phyloP scores from a whole-genome alignment of 192 early-diverging fungal species.

The Funneliformis mosseae region DNA sequence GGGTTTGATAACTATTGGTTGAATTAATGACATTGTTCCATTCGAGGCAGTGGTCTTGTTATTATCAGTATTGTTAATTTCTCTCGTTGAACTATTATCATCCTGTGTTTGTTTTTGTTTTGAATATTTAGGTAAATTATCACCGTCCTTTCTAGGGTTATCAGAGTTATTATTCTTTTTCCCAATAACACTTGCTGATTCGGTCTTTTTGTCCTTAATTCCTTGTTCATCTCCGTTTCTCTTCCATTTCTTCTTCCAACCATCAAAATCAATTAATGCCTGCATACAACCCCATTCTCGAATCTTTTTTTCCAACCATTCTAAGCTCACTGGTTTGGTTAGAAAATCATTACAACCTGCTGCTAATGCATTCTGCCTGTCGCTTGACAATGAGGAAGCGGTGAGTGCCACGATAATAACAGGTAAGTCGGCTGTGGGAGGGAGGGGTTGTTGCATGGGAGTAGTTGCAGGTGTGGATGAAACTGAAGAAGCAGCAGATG shows the following conservation, averaged over 20 bases:
- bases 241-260: slow-evolving; percentile 62
- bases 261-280: slow-evolving; percentile 84
- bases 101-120: neutral
- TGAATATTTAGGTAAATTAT: neutral
- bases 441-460: neutral
- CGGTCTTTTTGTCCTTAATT: slow-evolving; percentile 27
- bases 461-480: slow-evolving; percentile 15
- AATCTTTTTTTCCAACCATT: slow-evolving; percentile 86
- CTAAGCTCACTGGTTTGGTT: slow-evolving; percentile 82
- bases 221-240: slow-evolving; percentile 31
- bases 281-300: slow-evolving; percentile 95
- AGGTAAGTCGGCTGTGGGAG: slow-evolving; percentile 48
- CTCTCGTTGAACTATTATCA: neutral
- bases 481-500: slow-evolving; percentile 16
- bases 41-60: too few relatives aligned
- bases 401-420: slow-evolving; percentile 91
- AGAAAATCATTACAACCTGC: slow-evolving; percentile 92
- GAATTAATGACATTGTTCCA: neutral
- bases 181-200: neutral
- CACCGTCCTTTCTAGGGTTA: neutral
- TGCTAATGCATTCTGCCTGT: slow-evolving; percentile 71
- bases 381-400: slow-evolving; percentile 70
- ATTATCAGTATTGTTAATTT: neutral
- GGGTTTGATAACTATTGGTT: neutral
- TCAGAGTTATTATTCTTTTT: neutral